Percentiles rank a stretch among this genome's conserved stretches.
These are phyloP conservation scores for Sphagnurus paluster DNA, from an alignment of 1,284 basidiomycete genomes.

Conservation along the genomic window DNA sequence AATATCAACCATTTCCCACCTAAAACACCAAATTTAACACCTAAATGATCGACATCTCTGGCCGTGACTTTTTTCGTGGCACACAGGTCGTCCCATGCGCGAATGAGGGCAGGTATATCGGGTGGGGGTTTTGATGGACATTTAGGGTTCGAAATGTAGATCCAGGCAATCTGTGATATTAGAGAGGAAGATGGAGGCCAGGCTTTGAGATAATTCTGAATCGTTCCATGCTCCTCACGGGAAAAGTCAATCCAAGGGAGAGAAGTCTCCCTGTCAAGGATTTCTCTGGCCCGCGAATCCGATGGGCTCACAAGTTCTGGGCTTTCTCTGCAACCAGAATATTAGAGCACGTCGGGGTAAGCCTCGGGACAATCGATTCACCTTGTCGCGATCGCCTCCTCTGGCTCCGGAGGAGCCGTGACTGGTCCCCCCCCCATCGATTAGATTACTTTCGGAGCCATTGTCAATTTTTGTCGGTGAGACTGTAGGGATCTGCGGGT, in stretches of 20 bases:
- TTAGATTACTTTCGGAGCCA: no score
- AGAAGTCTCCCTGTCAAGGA: not conserved
- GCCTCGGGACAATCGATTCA: no score
- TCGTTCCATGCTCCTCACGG: slow-evolving; percentile 1
- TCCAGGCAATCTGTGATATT: slow-evolving; percentile 11
- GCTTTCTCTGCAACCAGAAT: no score
- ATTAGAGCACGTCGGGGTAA: no score
- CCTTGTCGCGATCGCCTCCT: no score
- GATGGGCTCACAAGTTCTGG: not conserved
- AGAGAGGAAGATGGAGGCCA: slow-evolving; percentile 11
- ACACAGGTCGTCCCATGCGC: slow-evolving; percentile 13
- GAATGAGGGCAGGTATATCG: slow-evolving; percentile 7
- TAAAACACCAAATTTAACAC: slow-evolving; percentile 1
- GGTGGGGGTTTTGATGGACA: not conserved
- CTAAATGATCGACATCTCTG: slow-evolving; percentile 7
- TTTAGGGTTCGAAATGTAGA: slow-evolving; percentile 5
- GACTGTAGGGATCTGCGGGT: no score
- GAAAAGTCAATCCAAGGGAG: slow-evolving; percentile 14
- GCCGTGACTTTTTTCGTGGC: not conserved
- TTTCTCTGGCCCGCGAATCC: slow-evolving; percentile 6
- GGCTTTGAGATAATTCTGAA: slow-evolving; percentile 2
- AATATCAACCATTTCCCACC: slow-evolving; percentile 17
- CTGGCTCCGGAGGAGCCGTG: no score
- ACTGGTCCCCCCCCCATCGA: no score
- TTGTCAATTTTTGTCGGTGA: no score